phyloP scores from a whole-genome alignment of 352 stramenopile species.

The Aphanomyces stellatus region DNA sequence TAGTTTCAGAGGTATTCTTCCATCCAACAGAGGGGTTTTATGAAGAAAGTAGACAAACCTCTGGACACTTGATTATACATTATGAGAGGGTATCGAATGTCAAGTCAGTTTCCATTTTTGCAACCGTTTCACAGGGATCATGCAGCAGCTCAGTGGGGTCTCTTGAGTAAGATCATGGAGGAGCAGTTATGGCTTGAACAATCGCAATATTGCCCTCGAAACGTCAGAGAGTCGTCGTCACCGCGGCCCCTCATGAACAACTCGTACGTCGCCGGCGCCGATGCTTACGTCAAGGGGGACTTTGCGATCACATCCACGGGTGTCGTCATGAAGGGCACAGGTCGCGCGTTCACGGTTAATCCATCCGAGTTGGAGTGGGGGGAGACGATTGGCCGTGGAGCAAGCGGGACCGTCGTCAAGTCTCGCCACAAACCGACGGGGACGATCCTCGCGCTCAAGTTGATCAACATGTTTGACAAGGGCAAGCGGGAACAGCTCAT shows the following conservation, averaged over 20 bases:
- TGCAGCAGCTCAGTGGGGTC: background rate
- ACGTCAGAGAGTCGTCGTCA: too few species aligned
- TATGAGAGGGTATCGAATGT: too few species aligned
- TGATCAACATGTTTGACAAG: slow-evolving; percentile 86
- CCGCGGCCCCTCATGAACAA: slow-evolving; percentile 62
- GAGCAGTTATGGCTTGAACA: background rate
- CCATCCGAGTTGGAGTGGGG: slow-evolving; percentile 73
- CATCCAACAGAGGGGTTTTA: too few species aligned
- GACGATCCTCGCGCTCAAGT: slow-evolving; percentile 76
- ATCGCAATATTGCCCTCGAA: background rate
- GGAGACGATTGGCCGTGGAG: slow-evolving; percentile 60
- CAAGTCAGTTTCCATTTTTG: too few species aligned
- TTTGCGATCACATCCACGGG: slow-evolving; percentile 72
- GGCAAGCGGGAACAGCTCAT: slow-evolving; percentile 81
- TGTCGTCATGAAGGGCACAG: slow-evolving; percentile 72
- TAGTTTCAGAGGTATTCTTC: too few species aligned
- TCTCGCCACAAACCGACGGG: slow-evolving; percentile 60
- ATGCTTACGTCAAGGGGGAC: slow-evolving; percentile 72
- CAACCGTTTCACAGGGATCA: background rate
- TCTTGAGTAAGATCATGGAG: background rate
- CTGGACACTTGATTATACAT: too few species aligned
- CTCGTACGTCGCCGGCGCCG: slow-evolving; percentile 59
- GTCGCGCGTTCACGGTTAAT: slow-evolving; percentile 66
- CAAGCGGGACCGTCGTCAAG: slow-evolving; percentile 57
- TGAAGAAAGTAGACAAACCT: too few species aligned